phyloP scores from a whole-genome alignment of 768 basidiomycete species.

The Rhizopogon rudus region DNA sequence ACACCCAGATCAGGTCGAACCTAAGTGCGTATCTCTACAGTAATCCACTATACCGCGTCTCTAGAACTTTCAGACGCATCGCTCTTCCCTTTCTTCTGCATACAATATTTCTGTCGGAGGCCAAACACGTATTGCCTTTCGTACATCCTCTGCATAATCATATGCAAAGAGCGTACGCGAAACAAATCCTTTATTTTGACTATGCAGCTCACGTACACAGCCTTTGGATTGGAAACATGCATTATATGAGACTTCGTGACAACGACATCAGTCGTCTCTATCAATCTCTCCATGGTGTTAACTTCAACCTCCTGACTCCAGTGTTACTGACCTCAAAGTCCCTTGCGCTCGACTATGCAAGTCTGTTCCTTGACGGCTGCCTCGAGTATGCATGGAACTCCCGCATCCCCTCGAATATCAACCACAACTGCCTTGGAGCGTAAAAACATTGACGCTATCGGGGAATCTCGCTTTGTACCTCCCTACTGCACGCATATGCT shows the following conservation, averaged over 20 bases:
- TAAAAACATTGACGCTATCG: too few species aligned
- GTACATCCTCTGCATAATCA: slow-evolving; percentile 24
- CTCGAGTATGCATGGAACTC: too few species aligned
- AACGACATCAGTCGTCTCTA: too few species aligned
- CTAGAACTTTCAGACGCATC: slow-evolving; percentile 24
- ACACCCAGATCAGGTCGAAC: too few species aligned
- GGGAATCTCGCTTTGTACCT: too few species aligned
- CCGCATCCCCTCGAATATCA: too few species aligned
- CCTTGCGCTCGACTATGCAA: slow-evolving; percentile 27
- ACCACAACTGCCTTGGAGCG: too few species aligned
- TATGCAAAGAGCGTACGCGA: slow-evolving; percentile 15
- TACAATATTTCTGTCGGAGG: slow-evolving; percentile 28
- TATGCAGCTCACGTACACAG: slow-evolving; percentile 27
- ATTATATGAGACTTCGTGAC: too few species aligned
- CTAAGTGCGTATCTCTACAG: too few species aligned
- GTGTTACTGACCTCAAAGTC: slow-evolving; percentile 1
- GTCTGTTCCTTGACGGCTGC: slow-evolving; percentile 29
- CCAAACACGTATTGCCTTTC: slow-evolving; percentile 15
- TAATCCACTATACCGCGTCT: slow-evolving; percentile 32
- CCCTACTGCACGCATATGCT: too few species aligned
- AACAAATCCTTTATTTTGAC: slow-evolving; percentile 21
- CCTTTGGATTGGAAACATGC: slow-evolving; percentile 29
- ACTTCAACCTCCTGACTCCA: slow-evolving; percentile 9
- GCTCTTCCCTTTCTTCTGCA: slow-evolving; percentile 35
- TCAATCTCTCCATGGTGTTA: slow-evolving; percentile 17